A percentile compares a stretch with the other conserved stretches of the same genome.
These are phyloP conservation scores for Globisporangium acanthophoron DNA, from an alignment of 352 stramenopile genomes.

Conservation along the genomic window DNA sequence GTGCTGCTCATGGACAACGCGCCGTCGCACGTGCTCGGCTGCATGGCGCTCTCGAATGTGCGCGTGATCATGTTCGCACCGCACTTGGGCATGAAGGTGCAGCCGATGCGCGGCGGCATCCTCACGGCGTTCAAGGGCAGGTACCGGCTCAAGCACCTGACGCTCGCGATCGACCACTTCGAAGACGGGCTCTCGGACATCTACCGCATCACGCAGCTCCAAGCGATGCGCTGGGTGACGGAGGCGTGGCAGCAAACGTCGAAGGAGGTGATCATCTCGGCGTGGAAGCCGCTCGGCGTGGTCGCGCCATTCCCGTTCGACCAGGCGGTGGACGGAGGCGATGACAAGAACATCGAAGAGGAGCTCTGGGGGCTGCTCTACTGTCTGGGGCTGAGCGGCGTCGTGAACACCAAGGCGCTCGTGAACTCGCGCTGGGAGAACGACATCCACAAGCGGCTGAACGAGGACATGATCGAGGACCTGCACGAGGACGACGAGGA, in stretches of 20 bases:
- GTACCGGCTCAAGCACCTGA: slow-evolving; percentile 83
- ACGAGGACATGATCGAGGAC: slow-evolving; percentile 86
- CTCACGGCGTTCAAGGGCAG: slow-evolving; percentile 81
- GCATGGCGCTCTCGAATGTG: slow-evolving; percentile 80
- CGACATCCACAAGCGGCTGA: slow-evolving; percentile 85
- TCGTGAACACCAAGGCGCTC: slow-evolving; percentile 85
- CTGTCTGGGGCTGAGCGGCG: slow-evolving; percentile 75
- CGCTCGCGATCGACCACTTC: slow-evolving; percentile 76
- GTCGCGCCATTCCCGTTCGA: slow-evolving; percentile 59
- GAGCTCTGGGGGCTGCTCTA: slow-evolving; percentile 84
- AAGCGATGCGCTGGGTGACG: slow-evolving; percentile 84
- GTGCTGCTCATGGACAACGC: slow-evolving; percentile 85
- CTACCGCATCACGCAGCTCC: slow-evolving; percentile 80
- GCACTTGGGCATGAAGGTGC: slow-evolving; percentile 80
- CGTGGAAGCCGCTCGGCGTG: slow-evolving; percentile 74
- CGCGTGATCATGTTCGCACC: slow-evolving; percentile 83
- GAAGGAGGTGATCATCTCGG: slow-evolving; percentile 70
- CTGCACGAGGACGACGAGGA: slow-evolving; percentile 78
- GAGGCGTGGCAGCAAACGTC: slow-evolving; percentile 79
- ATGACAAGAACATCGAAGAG: slow-evolving; percentile 86
- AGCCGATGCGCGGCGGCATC: slow-evolving; percentile 83
- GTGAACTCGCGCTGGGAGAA: slow-evolving; percentile 88
- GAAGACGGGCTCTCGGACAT: slow-evolving; percentile 74
- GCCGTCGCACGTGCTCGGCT: slow-evolving; percentile 76
- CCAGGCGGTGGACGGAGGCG: slow-evolving; percentile 30